phyloP scores from a whole-genome alignment of 257 asterid species.

The Leptodermis oblonga region DNA sequence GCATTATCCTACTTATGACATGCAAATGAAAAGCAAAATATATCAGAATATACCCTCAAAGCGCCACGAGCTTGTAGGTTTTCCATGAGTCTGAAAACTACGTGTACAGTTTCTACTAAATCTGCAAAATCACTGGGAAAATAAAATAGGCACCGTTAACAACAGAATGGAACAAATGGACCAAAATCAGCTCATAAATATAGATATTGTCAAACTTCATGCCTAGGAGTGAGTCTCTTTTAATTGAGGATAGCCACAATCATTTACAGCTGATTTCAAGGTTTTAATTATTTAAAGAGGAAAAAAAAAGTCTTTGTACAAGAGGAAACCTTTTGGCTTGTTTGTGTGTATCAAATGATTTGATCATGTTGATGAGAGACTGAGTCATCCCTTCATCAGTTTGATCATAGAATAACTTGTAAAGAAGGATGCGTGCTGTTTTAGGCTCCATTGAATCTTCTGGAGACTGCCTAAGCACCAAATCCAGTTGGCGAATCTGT shows the following conservation, averaged over 20 bases:
- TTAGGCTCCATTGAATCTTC: constrained; percentile 87
- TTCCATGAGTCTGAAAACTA: constrained; percentile 77
- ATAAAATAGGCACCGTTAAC: constrained; percentile 21
- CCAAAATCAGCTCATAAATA: neutral
- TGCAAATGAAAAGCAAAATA: neutral
- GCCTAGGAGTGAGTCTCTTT: neutral
- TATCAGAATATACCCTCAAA: constrained; percentile 59
- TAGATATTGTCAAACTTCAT: neutral
- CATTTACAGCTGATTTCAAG: neutral
- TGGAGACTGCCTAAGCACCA: constrained; percentile 72
- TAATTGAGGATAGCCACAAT: neutral
- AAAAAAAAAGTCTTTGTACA: neutral
- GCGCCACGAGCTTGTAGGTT: constrained; percentile 82
- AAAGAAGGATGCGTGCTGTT: constrained; percentile 87
- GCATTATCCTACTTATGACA: neutral
- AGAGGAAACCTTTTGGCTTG: constrained; percentile 74
- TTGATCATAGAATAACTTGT: constrained; percentile 96
- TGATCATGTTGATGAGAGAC: constrained; percentile 78
- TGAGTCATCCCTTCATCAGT: constrained; percentile 95
- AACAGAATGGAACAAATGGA: neutral
- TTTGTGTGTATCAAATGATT: constrained; percentile 76
- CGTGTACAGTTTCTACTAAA: constrained; percentile 79
- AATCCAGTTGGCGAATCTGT: constrained; percentile 88
- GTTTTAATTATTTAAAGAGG: neutral
- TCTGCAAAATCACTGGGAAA: constrained; percentile 82